Conservation (phyloP, 805 yeast genomes). For the Saturnispora galanensis region DNA sequence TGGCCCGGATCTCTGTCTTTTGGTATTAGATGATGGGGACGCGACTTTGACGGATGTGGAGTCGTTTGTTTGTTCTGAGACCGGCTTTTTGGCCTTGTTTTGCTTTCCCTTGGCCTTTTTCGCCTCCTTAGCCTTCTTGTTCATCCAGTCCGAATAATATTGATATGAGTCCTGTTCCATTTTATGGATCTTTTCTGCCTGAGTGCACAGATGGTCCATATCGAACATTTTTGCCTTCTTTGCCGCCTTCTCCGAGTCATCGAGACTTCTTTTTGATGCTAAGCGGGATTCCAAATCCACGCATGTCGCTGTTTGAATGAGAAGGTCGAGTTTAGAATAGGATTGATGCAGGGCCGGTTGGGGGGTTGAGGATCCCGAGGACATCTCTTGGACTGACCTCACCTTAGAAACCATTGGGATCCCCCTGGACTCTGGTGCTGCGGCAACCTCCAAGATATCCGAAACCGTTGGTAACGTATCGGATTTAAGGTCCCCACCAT, state of each 20-base stretch:
- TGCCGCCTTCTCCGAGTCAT: too few relatives aligned
- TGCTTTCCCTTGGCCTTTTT: neutral
- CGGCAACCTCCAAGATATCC: too few relatives aligned
- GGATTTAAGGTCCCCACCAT: neutral
- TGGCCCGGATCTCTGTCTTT: conserved; percentile 62
- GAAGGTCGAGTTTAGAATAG: conserved; percentile 20
- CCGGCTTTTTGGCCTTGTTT: neutral
- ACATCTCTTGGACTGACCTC: too few relatives aligned
- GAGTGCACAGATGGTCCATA: conserved; percentile 5
- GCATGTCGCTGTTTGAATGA: conserved; percentile 25
- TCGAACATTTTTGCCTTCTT: neutral
- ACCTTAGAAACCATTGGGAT: neutral
- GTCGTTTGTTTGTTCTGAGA: conserved; percentile 3
- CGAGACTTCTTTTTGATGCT: neutral
- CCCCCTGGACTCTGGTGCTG: too few relatives aligned
- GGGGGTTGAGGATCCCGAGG: neutral
- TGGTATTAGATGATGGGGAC: conserved; percentile 24
- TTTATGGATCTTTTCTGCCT: conserved; percentile 5
- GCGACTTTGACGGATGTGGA: conserved; percentile 22
- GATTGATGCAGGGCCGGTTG: conserved; percentile 3
- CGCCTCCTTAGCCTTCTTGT: neutral
- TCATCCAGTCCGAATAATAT: neutral
- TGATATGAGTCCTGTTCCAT: neutral
- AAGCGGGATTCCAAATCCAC: conserved; percentile 7
- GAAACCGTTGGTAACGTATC: too few relatives aligned